Evolutionary conservation across 192 early-diverging fungal species (phyloP), one percentile per base, ranked within the genome.

Genomic region (Rhizoclosmatium sp.): DNA sequence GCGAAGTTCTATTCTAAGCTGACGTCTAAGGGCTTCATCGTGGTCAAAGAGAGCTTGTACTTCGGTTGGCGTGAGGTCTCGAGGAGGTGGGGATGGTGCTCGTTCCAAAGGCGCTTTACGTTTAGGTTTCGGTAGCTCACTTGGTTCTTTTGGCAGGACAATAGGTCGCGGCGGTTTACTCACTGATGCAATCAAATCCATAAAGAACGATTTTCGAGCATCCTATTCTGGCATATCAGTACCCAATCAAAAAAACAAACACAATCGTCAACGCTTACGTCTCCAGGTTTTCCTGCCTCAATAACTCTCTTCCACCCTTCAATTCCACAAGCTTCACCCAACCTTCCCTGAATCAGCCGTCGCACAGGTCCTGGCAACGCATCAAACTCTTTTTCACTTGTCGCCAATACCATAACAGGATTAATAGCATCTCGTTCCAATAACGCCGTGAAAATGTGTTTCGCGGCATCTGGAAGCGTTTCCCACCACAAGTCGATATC

Each of bases 1-100:
- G 0, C 92, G 85, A 19, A 92, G 82, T 47, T 84, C 84, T 45
- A 84, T 82, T n/a, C 89, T 83, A 14, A 92, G 78, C 69, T 92
- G 87, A 1, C 85, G 82, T 2, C 87, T 80, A 2, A 92, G 77
- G 44, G 82, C 78, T 23, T 82, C 81, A 67, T 91, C 90, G 66
- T 88, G 88, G 21, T 86, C 86, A 41, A 82, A 73, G 2, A 92
- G 59, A 2, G 83, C 74, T 14, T 83, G 73, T 10, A 83, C 82
- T 72, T 92, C 86, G 31, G 80, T 81, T 1, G 79, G 61, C 14
- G 85, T 90, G 2, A 88, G 85, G 45, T 87, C 83, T 9, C 85
- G 85, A 4, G 88, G 82, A 12, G 85, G 86, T 9, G 87, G 89
- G 68, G 74, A 81, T 1, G 85, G 82, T 2, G 90, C 92, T 47